Evolutionary conservation across 768 basidiomycete genomes (phyloP).

Genomic region (Artomyces pyxidatus): DNA sequence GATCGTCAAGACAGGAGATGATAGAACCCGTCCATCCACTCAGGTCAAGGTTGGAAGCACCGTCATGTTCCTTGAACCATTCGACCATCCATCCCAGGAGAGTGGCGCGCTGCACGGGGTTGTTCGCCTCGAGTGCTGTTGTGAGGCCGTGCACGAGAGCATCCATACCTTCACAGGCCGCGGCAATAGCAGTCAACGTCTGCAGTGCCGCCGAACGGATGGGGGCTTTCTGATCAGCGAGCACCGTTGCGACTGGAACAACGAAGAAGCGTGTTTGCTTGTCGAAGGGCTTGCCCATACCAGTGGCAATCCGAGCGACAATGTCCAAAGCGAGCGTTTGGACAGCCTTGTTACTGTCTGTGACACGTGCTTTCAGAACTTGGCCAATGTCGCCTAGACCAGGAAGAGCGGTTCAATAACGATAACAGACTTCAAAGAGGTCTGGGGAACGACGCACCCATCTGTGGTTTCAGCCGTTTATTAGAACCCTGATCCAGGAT

Average conservation of each 20-base stretch:
- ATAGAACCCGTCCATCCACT: slow-evolving; percentile 55
- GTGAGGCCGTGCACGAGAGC: slow-evolving; percentile 71
- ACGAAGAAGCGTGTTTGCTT: slow-evolving; percentile 76
- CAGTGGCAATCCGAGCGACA: slow-evolving; percentile 79
- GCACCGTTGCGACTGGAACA: slow-evolving; percentile 69
- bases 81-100: slow-evolving; percentile 75
- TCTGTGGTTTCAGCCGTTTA: slow-evolving; percentile 81
- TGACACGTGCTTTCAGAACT: slow-evolving; percentile 80
- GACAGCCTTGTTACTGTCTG: slow-evolving; percentile 91
- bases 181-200: slow-evolving; percentile 75
- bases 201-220: slow-evolving; percentile 72
- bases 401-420: slow-evolving; percentile 6
- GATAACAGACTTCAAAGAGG: neutral
- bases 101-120: slow-evolving; percentile 80
- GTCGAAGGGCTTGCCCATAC: slow-evolving; percentile 95
- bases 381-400: slow-evolving; percentile 78
- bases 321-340: slow-evolving; percentile 87
- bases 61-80: slow-evolving; percentile 62
- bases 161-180: slow-evolving; percentile 79
- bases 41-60: slow-evolving; percentile 54
- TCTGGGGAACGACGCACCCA: slow-evolving; percentile 48
- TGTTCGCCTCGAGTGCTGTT: slow-evolving; percentile 74
- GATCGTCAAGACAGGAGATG: slow-evolving; percentile 81
- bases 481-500: slow-evolving; percentile 87
- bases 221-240: slow-evolving; percentile 89